These are phyloP conservation scores for Salicornia ramosissima DNA, from an alignment of 148 eudicot species.

Conservation along the genomic window DNA sequence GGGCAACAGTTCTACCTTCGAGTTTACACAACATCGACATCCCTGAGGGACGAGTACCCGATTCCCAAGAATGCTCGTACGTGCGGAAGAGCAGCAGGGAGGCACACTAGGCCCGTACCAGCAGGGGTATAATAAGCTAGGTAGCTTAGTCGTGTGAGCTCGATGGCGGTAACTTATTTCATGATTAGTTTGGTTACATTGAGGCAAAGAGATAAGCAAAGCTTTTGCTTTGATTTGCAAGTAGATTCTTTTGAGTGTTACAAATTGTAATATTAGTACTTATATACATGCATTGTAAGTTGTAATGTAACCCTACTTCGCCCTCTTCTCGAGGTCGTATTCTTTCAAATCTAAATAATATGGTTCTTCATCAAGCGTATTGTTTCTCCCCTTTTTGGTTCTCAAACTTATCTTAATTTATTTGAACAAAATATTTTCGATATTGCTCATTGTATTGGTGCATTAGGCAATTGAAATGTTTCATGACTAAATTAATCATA, in stretches of 20 bases:
- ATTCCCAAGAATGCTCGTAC: conserved; percentile 86
- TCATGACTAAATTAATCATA: no score
- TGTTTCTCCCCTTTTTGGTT: neutral
- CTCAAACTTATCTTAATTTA: no score
- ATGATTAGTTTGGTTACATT: conserved; percentile 8
- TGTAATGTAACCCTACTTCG: conserved; percentile 20
- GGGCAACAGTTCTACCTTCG: conserved; percentile 85
- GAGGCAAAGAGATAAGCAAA: conserved; percentile 13
- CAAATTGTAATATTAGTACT: conserved; percentile 24
- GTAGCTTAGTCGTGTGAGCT: neutral
- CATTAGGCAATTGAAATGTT: no score
- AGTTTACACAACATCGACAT: conserved; percentile 69
- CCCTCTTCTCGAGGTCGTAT: conserved; percentile 83
- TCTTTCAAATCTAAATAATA: conserved; percentile 33
- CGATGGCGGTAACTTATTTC: conserved; percentile 15
- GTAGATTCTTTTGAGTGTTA: conserved; percentile 36
- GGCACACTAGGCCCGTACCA: conserved; percentile 59
- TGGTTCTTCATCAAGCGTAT: neutral
- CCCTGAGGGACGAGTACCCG: conserved; percentile 78
- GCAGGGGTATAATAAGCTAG: conserved; percentile 17
- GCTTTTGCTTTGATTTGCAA: conserved; percentile 26
- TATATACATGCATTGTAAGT: conserved; percentile 10
- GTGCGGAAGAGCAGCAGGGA: conserved; percentile 81
- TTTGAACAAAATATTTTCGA: no score
- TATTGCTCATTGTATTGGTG: no score